Evolutionary conservation across 1,139 yeast genomes (phyloP).

Genomic region (Kodamaea sp.): DNA sequence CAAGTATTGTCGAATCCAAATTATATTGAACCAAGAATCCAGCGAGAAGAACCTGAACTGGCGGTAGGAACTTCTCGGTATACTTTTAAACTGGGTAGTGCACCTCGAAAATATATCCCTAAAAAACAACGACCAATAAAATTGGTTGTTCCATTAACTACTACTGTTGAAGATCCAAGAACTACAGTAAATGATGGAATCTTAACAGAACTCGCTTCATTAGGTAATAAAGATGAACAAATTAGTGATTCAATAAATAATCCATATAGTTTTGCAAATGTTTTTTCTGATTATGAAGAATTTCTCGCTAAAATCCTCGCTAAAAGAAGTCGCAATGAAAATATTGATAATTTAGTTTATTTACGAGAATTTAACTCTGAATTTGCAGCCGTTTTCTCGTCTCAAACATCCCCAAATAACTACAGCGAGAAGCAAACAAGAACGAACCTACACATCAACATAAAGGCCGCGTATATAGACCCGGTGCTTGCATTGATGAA

Average conservation of each 20-base stretch:
- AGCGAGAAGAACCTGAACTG: neutral
- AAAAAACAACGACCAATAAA: conserved; percentile 5
- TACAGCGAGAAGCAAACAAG: conserved; percentile 34
- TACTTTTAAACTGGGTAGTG: conserved; percentile 11
- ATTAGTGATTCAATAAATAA: conserved; percentile 15
- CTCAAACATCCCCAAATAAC: conserved; percentile 14
- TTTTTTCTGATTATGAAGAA: conserved; percentile 35
- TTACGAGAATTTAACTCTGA: conserved; percentile 35
- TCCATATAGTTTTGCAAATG: conserved; percentile 34
- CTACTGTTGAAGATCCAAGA: neutral
- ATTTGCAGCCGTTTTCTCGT: conserved; percentile 16
- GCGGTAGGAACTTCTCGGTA: conserved; percentile 10
- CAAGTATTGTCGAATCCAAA: conserved; percentile 15
- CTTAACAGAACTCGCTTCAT: conserved; percentile 13
- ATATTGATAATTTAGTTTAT: conserved; percentile 31
- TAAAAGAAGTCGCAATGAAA: conserved; percentile 19
- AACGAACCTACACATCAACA: conserved; percentile 32
- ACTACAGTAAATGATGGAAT: conserved; percentile 9
- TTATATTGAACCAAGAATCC: conserved; percentile 13
- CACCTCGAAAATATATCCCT: conserved; percentile 8
- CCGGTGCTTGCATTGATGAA: conserved; percentile 38
- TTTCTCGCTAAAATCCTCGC: conserved; percentile 28
- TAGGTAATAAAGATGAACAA: conserved; percentile 15
- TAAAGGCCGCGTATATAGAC: conserved; percentile 37
- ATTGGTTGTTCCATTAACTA: neutral